phyloP scores from a whole-genome alignment of 176 grass and related monocot species.

The Oryza brachyantha region DNA sequence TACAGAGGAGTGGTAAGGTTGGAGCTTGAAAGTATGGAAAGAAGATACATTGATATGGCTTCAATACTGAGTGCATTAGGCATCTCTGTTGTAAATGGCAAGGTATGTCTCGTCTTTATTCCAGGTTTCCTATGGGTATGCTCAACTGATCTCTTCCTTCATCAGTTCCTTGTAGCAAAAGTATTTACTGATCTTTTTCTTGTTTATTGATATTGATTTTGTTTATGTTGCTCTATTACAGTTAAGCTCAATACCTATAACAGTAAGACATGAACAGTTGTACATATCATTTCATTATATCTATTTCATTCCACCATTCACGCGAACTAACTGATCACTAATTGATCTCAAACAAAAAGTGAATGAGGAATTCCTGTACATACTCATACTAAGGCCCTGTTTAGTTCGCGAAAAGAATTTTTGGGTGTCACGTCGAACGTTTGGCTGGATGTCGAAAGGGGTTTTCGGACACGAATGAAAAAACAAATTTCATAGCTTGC shows the following conservation, averaged over 20 bases:
- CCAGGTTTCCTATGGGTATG: not conserved
- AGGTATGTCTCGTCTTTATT: conserved; percentile 55
- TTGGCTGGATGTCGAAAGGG: too few species aligned
- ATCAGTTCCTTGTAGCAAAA: not conserved
- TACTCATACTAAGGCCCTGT: too few species aligned
- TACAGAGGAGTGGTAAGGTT: conserved; percentile 56
- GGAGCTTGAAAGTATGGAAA: conserved; percentile 75
- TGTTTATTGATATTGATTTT: not conserved
- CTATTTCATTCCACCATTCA: too few species aligned
- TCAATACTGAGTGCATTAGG: conserved; percentile 69
- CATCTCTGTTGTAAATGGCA: conserved; percentile 55
- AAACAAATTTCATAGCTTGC: too few species aligned
- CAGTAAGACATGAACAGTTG: not conserved
- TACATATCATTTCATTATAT: too few species aligned
- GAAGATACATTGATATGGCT: conserved; percentile 49
- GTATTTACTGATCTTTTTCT: not conserved
- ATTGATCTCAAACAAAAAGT: not conserved
- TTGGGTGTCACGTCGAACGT: too few species aligned
- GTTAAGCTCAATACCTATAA: not conserved
- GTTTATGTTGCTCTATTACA: not conserved
- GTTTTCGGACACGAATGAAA: too few species aligned
- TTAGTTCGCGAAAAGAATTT: too few species aligned
- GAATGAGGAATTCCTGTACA: not conserved
- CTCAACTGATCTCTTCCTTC: not conserved
- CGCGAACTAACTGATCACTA: not conserved